A percentile compares a stretch with the other conserved stretches of the same genome.
phyloP scores from a whole-genome alignment of 1,284 basidiomycete species.

The Puccinia coronata region DNA sequence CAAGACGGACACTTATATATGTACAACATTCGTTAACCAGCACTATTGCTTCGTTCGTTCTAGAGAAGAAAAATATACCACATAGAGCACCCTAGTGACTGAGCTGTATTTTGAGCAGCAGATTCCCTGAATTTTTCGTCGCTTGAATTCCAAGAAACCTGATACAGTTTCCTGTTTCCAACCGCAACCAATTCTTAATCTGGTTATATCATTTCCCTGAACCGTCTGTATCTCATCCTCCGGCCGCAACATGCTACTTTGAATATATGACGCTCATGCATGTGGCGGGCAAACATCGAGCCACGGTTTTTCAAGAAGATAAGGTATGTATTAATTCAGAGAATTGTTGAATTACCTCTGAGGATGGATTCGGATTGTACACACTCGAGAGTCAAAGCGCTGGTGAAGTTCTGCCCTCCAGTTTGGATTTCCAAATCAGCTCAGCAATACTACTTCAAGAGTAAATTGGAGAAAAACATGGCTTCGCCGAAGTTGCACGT shows the following conservation, averaged over 20 bases:
- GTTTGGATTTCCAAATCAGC: no score
- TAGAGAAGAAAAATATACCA: neutral
- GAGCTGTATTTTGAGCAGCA: neutral
- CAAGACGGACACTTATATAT: conserved; percentile 6
- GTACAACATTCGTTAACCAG: neutral
- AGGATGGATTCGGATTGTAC: no score
- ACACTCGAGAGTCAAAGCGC: no score
- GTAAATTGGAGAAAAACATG: no score
- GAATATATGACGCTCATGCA: neutral
- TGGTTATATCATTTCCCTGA: conserved; percentile 12
- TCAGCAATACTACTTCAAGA: no score
- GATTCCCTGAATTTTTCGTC: neutral
- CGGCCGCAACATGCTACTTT: neutral
- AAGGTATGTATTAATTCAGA: no score
- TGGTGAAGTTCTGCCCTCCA: no score
- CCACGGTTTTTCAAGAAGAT: no score
- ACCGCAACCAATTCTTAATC: conserved; percentile 8
- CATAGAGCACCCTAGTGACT: conserved; percentile 1
- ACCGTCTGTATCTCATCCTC: conserved; percentile 8
- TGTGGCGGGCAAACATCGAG: neutral
- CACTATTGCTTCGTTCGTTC: neutral
- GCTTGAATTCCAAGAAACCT: conserved; percentile 4
- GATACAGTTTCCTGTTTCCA: conserved; percentile 12
- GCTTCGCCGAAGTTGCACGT: no score
- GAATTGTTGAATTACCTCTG: no score